phyloP scores from a whole-genome alignment of 2,329 filamentous ascomycete species.

The Epichloe elymi region DNA sequence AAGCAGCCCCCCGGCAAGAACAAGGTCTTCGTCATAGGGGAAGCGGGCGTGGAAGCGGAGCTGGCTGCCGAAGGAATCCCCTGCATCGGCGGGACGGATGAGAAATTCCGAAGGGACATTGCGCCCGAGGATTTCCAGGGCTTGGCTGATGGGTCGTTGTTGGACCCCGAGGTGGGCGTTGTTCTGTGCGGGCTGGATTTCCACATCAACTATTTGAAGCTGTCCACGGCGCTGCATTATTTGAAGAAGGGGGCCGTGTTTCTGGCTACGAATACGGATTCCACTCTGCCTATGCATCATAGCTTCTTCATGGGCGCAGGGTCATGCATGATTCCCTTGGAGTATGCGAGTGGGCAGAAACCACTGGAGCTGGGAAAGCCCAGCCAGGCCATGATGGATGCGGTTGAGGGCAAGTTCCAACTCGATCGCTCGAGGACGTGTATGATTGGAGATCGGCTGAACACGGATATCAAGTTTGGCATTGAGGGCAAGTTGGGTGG shows the following conservation, averaged over 20 bases:
- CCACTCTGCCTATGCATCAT: slow-evolving; percentile 69
- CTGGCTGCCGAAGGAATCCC: slow-evolving; percentile 63
- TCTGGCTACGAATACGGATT: slow-evolving; percentile 87
- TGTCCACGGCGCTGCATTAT: slow-evolving; percentile 75
- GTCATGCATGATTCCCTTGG: slow-evolving; percentile 63
- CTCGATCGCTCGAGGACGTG: slow-evolving; percentile 75
- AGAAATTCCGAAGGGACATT: slow-evolving; percentile 62
- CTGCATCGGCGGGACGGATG: slow-evolving; percentile 80
- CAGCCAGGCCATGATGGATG: slow-evolving; percentile 98
- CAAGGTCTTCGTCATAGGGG: slow-evolving; percentile 90
- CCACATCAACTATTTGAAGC: slow-evolving; percentile 90
- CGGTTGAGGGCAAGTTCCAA: slow-evolving; percentile 88
- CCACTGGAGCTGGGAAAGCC: slow-evolving; percentile 83
- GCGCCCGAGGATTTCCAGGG: slow-evolving; percentile 65
- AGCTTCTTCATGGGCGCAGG: slow-evolving; percentile 87
- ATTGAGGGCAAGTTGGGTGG: slow-evolving; percentile 83
- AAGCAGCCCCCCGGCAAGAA: slow-evolving; percentile 64
- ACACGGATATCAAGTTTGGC: slow-evolving; percentile 95
- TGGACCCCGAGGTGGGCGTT: slow-evolving; percentile 81
- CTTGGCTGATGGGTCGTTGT: slow-evolving; percentile 59
- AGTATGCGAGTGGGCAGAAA: slow-evolving; percentile 54
- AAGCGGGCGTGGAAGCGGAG: slow-evolving; percentile 83
- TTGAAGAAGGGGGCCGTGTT: slow-evolving; percentile 70
- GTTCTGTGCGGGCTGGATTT: slow-evolving; percentile 88
- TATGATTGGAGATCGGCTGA: slow-evolving; percentile 89